Conservation (phyloP, 2,329 filamentous ascomycete genomes). For the Penicillium griseofulvum region DNA sequence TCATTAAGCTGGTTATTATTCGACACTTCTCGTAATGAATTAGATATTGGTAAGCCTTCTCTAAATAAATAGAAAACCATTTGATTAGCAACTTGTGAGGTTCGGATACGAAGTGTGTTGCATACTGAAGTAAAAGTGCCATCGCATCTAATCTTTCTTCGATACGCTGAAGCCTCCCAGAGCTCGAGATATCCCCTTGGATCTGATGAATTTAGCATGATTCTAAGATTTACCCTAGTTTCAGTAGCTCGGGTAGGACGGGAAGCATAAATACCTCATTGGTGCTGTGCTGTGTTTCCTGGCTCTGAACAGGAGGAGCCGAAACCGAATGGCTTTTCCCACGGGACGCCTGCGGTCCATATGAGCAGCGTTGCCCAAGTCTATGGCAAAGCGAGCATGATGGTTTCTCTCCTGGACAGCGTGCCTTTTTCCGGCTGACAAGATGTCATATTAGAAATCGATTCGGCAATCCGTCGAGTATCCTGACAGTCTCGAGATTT, state of each 20-base stretch:
- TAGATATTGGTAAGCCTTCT: constrained; percentile 10
- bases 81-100: neutral
- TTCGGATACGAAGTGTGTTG: neutral
- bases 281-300: neutral
- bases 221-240: no score
- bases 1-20: neutral
- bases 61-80: neutral
- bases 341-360: constrained; percentile 12
- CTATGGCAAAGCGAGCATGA: constrained; percentile 24
- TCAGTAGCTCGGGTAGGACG: neutral
- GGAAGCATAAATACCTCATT: neutral
- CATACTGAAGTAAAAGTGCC: constrained; percentile 16
- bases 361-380: constrained; percentile 23
- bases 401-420: constrained; percentile 30
- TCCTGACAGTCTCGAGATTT: neutral
- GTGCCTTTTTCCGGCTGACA: constrained; percentile 27
- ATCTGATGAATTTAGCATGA: neutral
- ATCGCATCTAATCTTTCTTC: constrained; percentile 25
- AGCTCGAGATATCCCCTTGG: constrained; percentile 1
- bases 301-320: neutral
- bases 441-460: neutral
- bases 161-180: constrained; percentile 19
- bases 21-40: neutral
- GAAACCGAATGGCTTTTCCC: neutral
- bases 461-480: neutral